Evolutionary conservation across 176 grass and related monocot genomes (phyloP).

Genomic region (Oryza longistaminata): DNA sequence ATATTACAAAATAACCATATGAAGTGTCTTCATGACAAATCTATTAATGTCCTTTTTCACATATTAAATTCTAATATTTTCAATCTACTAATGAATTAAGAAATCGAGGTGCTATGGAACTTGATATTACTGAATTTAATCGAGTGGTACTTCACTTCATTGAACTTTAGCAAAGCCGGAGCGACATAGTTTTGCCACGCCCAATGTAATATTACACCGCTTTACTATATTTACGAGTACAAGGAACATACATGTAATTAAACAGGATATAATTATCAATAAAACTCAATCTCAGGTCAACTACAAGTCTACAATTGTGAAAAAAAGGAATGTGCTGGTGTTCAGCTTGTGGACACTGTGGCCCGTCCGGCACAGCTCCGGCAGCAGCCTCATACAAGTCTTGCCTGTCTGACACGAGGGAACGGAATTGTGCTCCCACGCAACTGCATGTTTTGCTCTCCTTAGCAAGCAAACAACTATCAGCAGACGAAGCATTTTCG

Average conservation of each 20-base stretch:
- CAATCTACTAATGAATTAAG: too few relatives aligned
- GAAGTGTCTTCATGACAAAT: too few relatives aligned
- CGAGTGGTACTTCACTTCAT: background rate
- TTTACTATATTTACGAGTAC: background rate
- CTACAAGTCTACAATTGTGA: background rate
- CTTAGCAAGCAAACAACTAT: conserved; percentile 20
- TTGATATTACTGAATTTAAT: background rate
- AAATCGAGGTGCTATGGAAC: background rate
- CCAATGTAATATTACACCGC: background rate
- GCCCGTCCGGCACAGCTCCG: background rate
- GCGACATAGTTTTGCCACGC: background rate
- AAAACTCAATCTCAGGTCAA: background rate
- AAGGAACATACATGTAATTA: background rate
- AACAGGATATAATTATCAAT: background rate
- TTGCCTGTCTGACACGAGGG: background rate
- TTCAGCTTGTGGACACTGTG: background rate
- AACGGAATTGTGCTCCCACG: background rate
- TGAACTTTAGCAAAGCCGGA: background rate
- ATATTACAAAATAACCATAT: too few relatives aligned
- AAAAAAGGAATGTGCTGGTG: background rate
- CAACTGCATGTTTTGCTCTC: background rate
- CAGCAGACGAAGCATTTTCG: conserved; percentile 31
- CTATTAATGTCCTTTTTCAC: too few relatives aligned
- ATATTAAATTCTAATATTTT: too few relatives aligned
- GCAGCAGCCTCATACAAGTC: background rate